phyloP scores from a whole-genome alignment of 108 stramenopile species.

The Pseudonitzschia delicatissima region DNA sequence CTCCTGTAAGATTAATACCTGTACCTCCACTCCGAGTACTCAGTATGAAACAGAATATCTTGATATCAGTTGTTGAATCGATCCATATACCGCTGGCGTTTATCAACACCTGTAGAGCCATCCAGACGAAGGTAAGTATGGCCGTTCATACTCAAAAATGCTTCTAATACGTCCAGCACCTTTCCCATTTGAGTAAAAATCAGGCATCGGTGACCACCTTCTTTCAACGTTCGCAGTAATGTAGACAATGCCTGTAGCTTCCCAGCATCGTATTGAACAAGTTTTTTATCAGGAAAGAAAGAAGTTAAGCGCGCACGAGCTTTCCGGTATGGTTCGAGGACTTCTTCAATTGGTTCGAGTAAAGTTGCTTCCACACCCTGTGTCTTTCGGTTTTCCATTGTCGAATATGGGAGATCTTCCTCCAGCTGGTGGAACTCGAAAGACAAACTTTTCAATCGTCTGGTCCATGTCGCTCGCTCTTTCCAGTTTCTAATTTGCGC shows the following conservation, averaged over 20 bases:
- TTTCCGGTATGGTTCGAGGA: slow-evolving; percentile 44
- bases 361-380: slow-evolving; percentile 24
- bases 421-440: slow-evolving; percentile 76
- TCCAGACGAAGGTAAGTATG: slow-evolving; percentile 86
- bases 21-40: slow-evolving; percentile 91
- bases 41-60: slow-evolving; percentile 93
- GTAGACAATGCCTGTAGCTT: slow-evolving; percentile 92
- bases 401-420: slow-evolving; percentile 34
- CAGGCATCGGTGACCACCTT: slow-evolving; percentile 86
- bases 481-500: slow-evolving; percentile 50
- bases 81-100: slow-evolving; percentile 92
- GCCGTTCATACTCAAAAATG: slow-evolving; percentile 84
- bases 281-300: slow-evolving; percentile 92
- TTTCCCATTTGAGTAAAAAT: slow-evolving; percentile 98
- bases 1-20: slow-evolving; percentile 97
- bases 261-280: slow-evolving; percentile 95
- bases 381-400: neutral
- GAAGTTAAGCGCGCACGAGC: slow-evolving; percentile 56
- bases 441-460: slow-evolving; percentile 67
- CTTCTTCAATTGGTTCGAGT: slow-evolving; percentile 45
- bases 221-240: slow-evolving; percentile 82
- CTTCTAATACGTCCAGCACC: slow-evolving; percentile 91
- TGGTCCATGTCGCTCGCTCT: slow-evolving; percentile 55
- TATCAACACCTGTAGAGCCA: slow-evolving; percentile 86
- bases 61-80: slow-evolving; percentile 87